These are phyloP conservation scores for Diaporthe amygdali DNA, from an alignment of 2,329 filamentous ascomycete species.

Conservation along the genomic window DNA sequence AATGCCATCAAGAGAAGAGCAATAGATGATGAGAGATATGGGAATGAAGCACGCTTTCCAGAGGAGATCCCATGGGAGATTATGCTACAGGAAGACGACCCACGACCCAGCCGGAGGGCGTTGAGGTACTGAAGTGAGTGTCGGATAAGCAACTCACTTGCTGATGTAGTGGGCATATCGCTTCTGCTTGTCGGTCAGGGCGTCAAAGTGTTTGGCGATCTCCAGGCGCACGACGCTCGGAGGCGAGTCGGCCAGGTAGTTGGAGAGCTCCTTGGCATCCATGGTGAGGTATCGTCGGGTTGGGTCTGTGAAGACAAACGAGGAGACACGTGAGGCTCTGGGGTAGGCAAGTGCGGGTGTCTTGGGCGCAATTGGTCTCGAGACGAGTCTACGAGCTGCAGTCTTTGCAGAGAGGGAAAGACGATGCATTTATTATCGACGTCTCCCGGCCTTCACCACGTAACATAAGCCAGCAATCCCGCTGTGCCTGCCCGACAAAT, in stretches of 20 bases:
- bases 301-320: neutral
- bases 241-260: slow-evolving; percentile 91
- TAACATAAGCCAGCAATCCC: neutral
- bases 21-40: neutral
- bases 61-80: neutral
- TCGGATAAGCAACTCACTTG: slow-evolving; percentile 56
- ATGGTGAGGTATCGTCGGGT: slow-evolving; percentile 46
- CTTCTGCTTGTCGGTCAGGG: slow-evolving; percentile 76
- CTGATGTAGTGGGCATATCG: slow-evolving; percentile 91
- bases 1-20: neutral
- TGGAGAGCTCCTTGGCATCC: slow-evolving; percentile 65
- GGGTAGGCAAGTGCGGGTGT: neutral
- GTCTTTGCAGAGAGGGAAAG: slow-evolving; percentile 22
- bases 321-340: neutral
- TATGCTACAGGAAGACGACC: slow-evolving; percentile 13
- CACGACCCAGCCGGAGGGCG: neutral
- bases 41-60: neutral
- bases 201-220: slow-evolving; percentile 92
- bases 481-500: slow-evolving; percentile 13
- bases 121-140: neutral
- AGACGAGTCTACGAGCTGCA: slow-evolving; percentile 23
- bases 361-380: slow-evolving; percentile 3
- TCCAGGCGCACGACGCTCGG: slow-evolving; percentile 86
- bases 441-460: slow-evolving; percentile 1
- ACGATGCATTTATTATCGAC: slow-evolving; percentile 24